Conservation (phyloP, 1,139 yeast species). For the Saccharomyces uvarum region DNA sequence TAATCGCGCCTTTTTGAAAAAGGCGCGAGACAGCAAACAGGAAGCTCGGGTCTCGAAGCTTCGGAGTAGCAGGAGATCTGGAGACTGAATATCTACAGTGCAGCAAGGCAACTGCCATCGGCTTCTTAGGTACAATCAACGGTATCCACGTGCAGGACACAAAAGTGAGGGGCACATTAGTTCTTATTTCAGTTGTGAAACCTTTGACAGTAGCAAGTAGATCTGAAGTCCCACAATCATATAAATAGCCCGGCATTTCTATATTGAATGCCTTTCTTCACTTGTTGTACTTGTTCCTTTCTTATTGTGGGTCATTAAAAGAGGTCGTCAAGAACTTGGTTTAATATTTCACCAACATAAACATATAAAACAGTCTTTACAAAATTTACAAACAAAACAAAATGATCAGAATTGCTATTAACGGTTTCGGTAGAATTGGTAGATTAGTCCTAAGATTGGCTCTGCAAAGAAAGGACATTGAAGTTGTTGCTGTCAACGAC, state of each 20-base stretch:
- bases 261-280: not conserved
- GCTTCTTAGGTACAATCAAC: not conserved
- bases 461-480: slow-evolving; percentile 57
- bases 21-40: not conserved
- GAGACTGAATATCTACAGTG: not conserved
- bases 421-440: slow-evolving; percentile 90
- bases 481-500: slow-evolving; percentile 74
- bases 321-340: not conserved
- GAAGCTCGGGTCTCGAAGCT: not conserved
- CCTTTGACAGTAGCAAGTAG: not conserved
- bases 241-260: not conserved
- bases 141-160: slow-evolving; percentile 1
- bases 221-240: not conserved
- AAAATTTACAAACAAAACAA: slow-evolving; percentile 9
- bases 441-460: slow-evolving; percentile 76
- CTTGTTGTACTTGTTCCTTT: not conserved
- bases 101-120: not conserved
- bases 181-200: not conserved
- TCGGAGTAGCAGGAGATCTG: not conserved
- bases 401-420: slow-evolving; percentile 62
- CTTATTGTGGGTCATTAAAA: not conserved
- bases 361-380: not conserved
- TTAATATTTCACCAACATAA: not conserved
- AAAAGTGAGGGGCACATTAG: not conserved
- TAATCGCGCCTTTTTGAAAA: not conserved